Conservation (phyloP, 768 basidiomycete genomes). For the Podaxis pistillaris region DNA sequence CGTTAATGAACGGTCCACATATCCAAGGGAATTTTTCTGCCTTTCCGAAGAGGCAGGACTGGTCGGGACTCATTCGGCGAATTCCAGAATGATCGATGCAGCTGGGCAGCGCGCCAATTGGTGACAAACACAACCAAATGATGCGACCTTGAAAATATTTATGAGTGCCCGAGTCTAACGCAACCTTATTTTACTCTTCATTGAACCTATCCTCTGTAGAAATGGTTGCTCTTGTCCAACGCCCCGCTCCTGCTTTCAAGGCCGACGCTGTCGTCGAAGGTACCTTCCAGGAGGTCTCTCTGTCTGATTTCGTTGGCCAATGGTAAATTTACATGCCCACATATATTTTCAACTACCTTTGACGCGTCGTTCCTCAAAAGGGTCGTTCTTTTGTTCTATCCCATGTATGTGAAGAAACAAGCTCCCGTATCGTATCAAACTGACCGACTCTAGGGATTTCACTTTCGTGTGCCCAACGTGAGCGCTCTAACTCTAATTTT, state of each 20-base stretch:
- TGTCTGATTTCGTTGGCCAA: slow-evolving; percentile 74
- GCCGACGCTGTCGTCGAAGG: slow-evolving; percentile 75
- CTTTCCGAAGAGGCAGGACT: too few species aligned
- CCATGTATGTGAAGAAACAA: slow-evolving; percentile 59
- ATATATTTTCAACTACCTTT: neutral
- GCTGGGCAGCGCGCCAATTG: too few species aligned
- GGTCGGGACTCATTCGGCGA: too few species aligned
- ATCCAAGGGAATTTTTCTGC: too few species aligned
- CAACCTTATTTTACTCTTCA: neutral
- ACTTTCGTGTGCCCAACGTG: slow-evolving; percentile 90
- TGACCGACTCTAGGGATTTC: slow-evolving; percentile 57
- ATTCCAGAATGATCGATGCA: too few species aligned
- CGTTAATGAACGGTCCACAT: too few species aligned
- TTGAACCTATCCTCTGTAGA: neutral
- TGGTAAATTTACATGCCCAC: slow-evolving; percentile 50
- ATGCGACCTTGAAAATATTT: slow-evolving; percentile 22
- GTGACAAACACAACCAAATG: slow-evolving; percentile 23
- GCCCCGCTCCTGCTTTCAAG: slow-evolving; percentile 80
- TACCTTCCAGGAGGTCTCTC: slow-evolving; percentile 73
- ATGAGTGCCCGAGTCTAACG: neutral
- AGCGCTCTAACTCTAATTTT: slow-evolving; percentile 15
- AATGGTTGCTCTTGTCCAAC: slow-evolving; percentile 72
- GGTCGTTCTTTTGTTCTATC: slow-evolving; percentile 95
- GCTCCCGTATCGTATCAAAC: neutral
- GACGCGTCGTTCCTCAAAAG: slow-evolving; percentile 35